phyloP scores from a whole-genome alignment of 2,329 filamentous ascomycete species.

The Sarocladium brachiariae region DNA sequence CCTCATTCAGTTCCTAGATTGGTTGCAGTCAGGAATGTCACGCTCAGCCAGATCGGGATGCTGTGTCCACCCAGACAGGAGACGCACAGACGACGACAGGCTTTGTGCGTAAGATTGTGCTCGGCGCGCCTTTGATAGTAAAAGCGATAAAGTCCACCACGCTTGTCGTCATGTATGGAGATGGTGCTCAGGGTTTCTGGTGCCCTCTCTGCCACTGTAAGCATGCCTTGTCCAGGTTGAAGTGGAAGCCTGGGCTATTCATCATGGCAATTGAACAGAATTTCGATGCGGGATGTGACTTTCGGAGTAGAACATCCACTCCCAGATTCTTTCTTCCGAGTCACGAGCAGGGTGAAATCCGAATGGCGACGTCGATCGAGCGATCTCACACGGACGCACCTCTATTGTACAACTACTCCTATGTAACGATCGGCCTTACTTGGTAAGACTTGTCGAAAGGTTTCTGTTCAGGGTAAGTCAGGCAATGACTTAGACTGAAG shows the following conservation, averaged over 20 bases:
- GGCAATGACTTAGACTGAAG: no score
- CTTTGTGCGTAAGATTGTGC: not conserved
- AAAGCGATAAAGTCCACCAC: not conserved
- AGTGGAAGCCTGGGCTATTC: not conserved
- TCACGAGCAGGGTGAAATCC: not conserved
- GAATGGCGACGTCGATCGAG: not conserved
- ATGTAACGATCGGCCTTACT: no score
- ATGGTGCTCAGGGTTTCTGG: not conserved
- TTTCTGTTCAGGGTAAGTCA: no score
- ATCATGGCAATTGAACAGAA: no score
- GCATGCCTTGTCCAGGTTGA: no score
- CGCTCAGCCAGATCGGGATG: slow-evolving; percentile 2
- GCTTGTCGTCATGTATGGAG: slow-evolving; percentile 8
- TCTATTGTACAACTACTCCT: not conserved
- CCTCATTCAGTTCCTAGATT: not conserved
- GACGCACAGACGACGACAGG: slow-evolving; percentile 3
- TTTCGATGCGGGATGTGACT: no score
- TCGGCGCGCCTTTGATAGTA: not conserved
- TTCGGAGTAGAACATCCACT: not conserved
- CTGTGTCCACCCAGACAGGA: no score
- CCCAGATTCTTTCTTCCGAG: no score
- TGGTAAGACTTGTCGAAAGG: no score
- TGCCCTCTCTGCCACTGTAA: no score
- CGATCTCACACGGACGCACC: not conserved
- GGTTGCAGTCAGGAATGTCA: not conserved